A percentile compares a stretch with the other conserved stretches of the same genome.
These are phyloP conservation scores for Nakaseomyces delphensis DNA, from an alignment of 1,139 yeast species.

Conservation along the genomic window DNA sequence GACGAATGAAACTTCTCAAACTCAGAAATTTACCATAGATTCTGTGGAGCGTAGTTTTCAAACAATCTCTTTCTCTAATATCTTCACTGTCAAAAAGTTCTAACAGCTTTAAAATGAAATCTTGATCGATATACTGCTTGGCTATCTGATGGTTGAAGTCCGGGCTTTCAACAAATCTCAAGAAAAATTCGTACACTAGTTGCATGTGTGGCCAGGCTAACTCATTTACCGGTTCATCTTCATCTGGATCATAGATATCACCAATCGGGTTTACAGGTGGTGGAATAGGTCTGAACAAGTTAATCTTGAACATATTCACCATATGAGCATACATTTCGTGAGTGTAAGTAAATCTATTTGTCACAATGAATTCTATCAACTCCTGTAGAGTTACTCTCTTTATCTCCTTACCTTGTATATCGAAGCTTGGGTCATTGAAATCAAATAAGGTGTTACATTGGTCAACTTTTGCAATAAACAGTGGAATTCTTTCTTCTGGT, in stretches of 20 bases:
- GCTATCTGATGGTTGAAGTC: slow-evolving; percentile 93
- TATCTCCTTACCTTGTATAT: slow-evolving; percentile 85
- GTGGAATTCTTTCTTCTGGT: slow-evolving; percentile 72
- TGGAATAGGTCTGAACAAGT: slow-evolving; percentile 90
- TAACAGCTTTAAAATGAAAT: slow-evolving; percentile 67
- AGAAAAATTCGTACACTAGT: slow-evolving; percentile 85
- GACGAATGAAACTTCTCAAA: slow-evolving; percentile 82
- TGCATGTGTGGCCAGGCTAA: slow-evolving; percentile 99
- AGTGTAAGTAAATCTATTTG: slow-evolving; percentile 73
- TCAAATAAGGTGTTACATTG: slow-evolving; percentile 94
- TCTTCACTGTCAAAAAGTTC: slow-evolving; percentile 95
- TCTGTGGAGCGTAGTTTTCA: slow-evolving; percentile 90
- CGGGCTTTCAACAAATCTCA: slow-evolving; percentile 87
- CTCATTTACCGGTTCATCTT: slow-evolving; percentile 95
- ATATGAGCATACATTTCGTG: slow-evolving; percentile 88
- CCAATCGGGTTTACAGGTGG: slow-evolving; percentile 98
- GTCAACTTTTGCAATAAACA: slow-evolving; percentile 80
- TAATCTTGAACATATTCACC: slow-evolving; percentile 79
- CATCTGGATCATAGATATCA: slow-evolving; percentile 94
- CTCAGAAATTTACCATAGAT: slow-evolving; percentile 92
- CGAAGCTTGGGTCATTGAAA: slow-evolving; percentile 86
- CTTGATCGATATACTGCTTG: slow-evolving; percentile 87
- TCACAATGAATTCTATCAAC: slow-evolving; percentile 76
- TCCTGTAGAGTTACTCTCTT: slow-evolving; percentile 82
- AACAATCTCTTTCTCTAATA: slow-evolving; percentile 89